A percentile compares a stretch with the other conserved stretches of the same genome.
Evolutionary conservation across 1,284 basidiomycete genomes (phyloP).

Genomic region (Wallemia ichthyophaga): DNA sequence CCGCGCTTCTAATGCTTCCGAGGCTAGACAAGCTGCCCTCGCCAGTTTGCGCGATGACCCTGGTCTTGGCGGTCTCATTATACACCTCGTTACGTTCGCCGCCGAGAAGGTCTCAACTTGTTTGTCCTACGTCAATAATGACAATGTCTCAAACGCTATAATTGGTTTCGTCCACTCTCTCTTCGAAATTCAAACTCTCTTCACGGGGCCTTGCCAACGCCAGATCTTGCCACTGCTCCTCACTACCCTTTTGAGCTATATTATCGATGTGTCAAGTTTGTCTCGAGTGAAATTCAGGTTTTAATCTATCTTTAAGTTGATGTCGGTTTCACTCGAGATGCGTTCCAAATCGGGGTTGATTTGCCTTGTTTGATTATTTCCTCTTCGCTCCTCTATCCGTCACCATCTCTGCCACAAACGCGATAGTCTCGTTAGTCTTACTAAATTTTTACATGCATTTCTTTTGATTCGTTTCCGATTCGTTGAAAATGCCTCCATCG

Average conservation of each 20-base stretch:
- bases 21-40: constrained; percentile 54
- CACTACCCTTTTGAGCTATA: constrained; percentile 63
- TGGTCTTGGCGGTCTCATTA: constrained; percentile 71
- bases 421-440: no score
- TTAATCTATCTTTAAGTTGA: no score
- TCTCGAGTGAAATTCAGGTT: no score
- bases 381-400: no score
- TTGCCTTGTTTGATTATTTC: no score
- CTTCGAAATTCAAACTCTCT: constrained; percentile 56
- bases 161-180: constrained; percentile 49
- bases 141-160: constrained; percentile 49
- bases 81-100: constrained; percentile 83
- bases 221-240: constrained; percentile 81
- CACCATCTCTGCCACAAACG: no score
- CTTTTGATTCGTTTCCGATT: no score
- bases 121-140: constrained; percentile 20
- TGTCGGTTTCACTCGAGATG: no score
- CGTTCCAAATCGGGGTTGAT: no score
- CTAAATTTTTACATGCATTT: no score
- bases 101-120: constrained; percentile 27
- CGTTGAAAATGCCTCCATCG: no score
- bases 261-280: no score
- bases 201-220: constrained; percentile 85
- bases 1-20: constrained; percentile 21
- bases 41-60: constrained; percentile 68